Evolutionary conservation across 2,329 filamentous ascomycete genomes (phyloP), one percentile per base, ranked within the genome.

Genomic region (Talaromyces sp.): DNA sequence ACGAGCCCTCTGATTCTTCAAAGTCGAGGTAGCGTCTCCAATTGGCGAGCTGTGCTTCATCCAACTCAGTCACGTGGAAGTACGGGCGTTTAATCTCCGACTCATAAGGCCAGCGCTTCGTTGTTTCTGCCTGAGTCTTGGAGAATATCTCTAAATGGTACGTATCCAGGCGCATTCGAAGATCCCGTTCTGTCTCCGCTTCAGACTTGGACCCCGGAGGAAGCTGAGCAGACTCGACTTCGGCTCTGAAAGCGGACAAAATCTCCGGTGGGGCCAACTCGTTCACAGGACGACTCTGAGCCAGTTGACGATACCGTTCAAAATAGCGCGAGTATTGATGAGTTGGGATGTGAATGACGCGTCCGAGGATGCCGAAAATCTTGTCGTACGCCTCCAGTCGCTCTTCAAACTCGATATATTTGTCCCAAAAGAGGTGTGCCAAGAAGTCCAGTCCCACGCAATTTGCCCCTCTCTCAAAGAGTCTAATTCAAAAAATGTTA

Each of bases 21-120:
- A 96, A 98, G 72, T 98, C 93, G 51, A 99, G 84, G 69, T 98
- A 99, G 70, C 96, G 96, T 69, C 90, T 86, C 95, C 95, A 99
- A 75, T 96, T 97, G 41, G 80, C 81, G 19, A 99, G 78, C 71
- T 99, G 91, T 9, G 85, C 78, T 63, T 95, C 87, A 67, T 97
- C 93, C 9, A 99, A 83, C 71, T 96, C 91, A 0, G 91, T 96
- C 31, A 97, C 91, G 71, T 97, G 93, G 78, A 97, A 99, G 74
- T 98, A 99, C 0, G 92, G 92, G 1, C 95, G 87, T 79, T 97
- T 98, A 70, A 98, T 90, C 73, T 96, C 91, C 0, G 91, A 89
- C 72, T 99, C 95, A 67, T 91, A 98, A 0, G 90, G 92, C 93
- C 93, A 98, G 64, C 95, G 87, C 77, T 95, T 96, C 0, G 87